Conservation (phyloP, 331 rosid species). For the Cydonia oblonga region DNA sequence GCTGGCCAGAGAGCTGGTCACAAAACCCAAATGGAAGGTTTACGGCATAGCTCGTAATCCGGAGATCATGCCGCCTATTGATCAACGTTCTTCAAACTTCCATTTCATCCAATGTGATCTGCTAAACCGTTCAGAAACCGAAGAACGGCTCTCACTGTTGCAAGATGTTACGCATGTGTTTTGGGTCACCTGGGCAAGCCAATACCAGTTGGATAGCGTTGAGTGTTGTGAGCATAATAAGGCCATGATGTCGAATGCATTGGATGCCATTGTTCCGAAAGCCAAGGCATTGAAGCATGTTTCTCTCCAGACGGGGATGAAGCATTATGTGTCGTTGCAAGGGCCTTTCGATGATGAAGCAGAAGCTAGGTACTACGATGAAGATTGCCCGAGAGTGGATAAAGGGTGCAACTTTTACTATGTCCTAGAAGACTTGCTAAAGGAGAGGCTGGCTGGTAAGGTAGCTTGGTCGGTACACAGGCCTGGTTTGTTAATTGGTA, state of each 20-base stretch:
- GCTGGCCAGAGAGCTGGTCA: slow-evolving; percentile 37
- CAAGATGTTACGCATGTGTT: slow-evolving; percentile 68
- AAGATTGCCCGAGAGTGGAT: slow-evolving; percentile 44
- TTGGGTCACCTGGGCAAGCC: slow-evolving; percentile 96
- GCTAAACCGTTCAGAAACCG: slow-evolving; percentile 46
- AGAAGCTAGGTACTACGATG: slow-evolving; percentile 24
- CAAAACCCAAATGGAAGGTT: slow-evolving; percentile 60
- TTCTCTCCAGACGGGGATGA: slow-evolving; percentile 87
- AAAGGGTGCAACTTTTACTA: slow-evolving; percentile 48
- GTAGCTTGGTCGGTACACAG: slow-evolving; percentile 70
- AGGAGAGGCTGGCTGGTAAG: slow-evolving; percentile 41
- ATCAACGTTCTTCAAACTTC: slow-evolving; percentile 29
- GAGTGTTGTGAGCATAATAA: slow-evolving; percentile 47
- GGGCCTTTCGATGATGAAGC: slow-evolving; percentile 28
- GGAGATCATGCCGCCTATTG: slow-evolving; percentile 20
- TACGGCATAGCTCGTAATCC: slow-evolving; percentile 74
- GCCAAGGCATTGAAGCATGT: slow-evolving; percentile 53
- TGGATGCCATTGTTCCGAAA: slow-evolving; percentile 30
- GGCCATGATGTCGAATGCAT: slow-evolving; percentile 68
- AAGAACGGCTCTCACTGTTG: slow-evolving; percentile 32
- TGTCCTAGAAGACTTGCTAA: slow-evolving; percentile 66
- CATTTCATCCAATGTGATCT: slow-evolving; percentile 76
- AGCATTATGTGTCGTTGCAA: slow-evolving; percentile 60
- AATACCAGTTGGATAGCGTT: slow-evolving; percentile 45
- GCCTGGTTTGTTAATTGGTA: slow-evolving; percentile 71